A percentile compares a stretch with the other conserved stretches of the same genome.
Conservation (phyloP, 129 eudicot genomes). For the Centella asiatica region DNA sequence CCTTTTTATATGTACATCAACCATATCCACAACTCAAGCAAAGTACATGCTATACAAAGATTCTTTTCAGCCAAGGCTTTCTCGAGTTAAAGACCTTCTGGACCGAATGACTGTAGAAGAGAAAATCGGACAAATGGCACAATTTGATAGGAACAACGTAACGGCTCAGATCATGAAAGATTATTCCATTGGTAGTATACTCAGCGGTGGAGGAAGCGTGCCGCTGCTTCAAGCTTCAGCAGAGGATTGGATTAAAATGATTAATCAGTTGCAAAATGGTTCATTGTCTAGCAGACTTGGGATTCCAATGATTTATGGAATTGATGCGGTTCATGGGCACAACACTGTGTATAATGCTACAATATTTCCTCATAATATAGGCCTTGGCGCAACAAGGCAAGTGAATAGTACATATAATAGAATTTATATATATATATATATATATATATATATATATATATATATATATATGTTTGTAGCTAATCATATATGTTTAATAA, state of each 20-base stretch:
- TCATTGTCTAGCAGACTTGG: constrained; percentile 41
- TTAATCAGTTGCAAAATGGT: constrained; percentile 39
- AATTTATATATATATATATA: background rate
- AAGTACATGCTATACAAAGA: constrained; percentile 30
- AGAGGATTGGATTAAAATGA: constrained; percentile 44
- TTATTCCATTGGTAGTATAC: constrained; percentile 43
- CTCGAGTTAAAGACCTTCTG: constrained; percentile 25
- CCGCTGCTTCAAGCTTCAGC: constrained; percentile 66
- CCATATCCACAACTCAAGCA: too few relatives aligned
- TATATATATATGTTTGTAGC: background rate
- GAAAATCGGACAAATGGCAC: constrained; percentile 38
- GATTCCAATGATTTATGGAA: constrained; percentile 52
- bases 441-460: background rate
- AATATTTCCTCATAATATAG: constrained; percentile 58
- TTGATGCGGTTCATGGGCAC: constrained; percentile 57
- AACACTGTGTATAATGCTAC: constrained; percentile 48
- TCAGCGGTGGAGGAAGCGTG: constrained; percentile 86
- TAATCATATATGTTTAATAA: too few relatives aligned
- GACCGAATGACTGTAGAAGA: constrained; percentile 30
- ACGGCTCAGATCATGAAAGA: constrained; percentile 17
- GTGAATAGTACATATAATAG: too few relatives aligned
- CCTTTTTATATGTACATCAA: too few relatives aligned
- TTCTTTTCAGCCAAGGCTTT: constrained; percentile 14
- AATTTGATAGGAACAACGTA: constrained; percentile 19
- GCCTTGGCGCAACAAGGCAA: constrained; percentile 70